Conservation (phyloP, 2,329 filamentous ascomycete genomes). For the Tolypocladium album region DNA sequence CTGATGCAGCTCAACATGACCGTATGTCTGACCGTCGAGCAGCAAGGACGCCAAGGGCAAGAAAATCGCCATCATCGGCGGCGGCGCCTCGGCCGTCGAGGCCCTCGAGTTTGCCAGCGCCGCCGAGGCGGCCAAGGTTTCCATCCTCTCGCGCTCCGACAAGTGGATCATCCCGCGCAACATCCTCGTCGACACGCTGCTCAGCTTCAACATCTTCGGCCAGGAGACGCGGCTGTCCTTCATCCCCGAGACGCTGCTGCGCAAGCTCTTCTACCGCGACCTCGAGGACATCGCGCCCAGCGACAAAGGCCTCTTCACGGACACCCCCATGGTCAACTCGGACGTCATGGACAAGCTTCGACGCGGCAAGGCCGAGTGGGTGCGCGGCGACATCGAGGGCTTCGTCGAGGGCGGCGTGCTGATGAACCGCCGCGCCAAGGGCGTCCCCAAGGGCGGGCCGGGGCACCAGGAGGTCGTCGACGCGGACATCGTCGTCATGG, state of each 20-base stretch:
- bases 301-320: slow-evolving; percentile 65
- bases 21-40: slow-evolving; percentile 9
- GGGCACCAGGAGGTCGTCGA: slow-evolving; percentile 56
- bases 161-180: slow-evolving; percentile 87
- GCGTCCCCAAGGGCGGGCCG: slow-evolving; percentile 66
- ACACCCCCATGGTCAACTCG: slow-evolving; percentile 81
- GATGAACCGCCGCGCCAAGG: slow-evolving; percentile 62
- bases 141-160: slow-evolving; percentile 65
- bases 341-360: slow-evolving; percentile 70
- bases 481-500: slow-evolving; percentile 71
- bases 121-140: slow-evolving; percentile 55
- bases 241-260: slow-evolving; percentile 67
- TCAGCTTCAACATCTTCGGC: slow-evolving; percentile 70
- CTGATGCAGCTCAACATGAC: not conserved
- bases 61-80: slow-evolving; percentile 65
- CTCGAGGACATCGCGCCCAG: slow-evolving; percentile 62
- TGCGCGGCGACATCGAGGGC: slow-evolving; percentile 66
- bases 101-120: slow-evolving; percentile 68
- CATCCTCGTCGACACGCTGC: slow-evolving; percentile 58
- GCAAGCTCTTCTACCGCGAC: slow-evolving; percentile 74
- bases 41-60: slow-evolving; percentile 62
- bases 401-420: slow-evolving; percentile 53
- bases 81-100: slow-evolving; percentile 73
- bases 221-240: slow-evolving; percentile 65
- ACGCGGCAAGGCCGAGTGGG: slow-evolving; percentile 61